phyloP scores from a whole-genome alignment of 2,329 filamentous ascomycete species.

The Trichoderma simmonsii region DNA sequence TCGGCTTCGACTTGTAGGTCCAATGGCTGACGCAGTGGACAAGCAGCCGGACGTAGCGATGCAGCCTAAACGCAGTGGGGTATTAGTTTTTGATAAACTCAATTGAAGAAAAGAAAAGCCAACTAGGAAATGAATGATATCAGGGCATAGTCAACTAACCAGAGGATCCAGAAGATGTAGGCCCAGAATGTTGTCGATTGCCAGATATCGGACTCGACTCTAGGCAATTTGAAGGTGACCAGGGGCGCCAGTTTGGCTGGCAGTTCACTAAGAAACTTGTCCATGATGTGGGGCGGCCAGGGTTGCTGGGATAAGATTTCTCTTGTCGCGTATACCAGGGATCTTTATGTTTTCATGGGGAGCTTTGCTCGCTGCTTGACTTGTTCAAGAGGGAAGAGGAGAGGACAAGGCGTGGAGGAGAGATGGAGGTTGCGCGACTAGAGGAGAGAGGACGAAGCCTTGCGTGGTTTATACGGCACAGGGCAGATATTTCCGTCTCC shows the following conservation, averaged over 20 bases:
- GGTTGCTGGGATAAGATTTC: constrained; percentile 6
- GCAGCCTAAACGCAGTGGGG: constrained; percentile 55
- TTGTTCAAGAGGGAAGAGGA: neutral
- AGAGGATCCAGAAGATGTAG: constrained; percentile 42
- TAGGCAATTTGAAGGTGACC: constrained; percentile 10
- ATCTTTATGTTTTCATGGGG: constrained; percentile 10
- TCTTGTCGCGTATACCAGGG: constrained; percentile 7
- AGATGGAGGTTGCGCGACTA: neutral
- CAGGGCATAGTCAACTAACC: constrained; percentile 39
- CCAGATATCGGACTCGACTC: constrained; percentile 30
- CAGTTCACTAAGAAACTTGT: constrained; percentile 9
- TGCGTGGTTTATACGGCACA: neutral
- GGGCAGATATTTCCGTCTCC: neutral
- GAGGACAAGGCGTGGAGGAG: neutral
- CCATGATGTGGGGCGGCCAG: constrained; percentile 17
- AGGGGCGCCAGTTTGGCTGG: constrained; percentile 11
- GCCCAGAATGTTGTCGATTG: constrained; percentile 48
- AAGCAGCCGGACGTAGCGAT: constrained; percentile 82
- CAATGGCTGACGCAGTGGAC: constrained; percentile 85
- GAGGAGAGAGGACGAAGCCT: neutral
- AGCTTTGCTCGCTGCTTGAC: neutral
- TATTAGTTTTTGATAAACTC: neutral
- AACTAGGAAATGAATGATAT: neutral
- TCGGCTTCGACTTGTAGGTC: constrained; percentile 79
- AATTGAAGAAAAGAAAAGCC: neutral